Evolutionary conservation across 2,329 filamentous ascomycete genomes (phyloP).

Genomic region (Xylariaceae sp.): DNA sequence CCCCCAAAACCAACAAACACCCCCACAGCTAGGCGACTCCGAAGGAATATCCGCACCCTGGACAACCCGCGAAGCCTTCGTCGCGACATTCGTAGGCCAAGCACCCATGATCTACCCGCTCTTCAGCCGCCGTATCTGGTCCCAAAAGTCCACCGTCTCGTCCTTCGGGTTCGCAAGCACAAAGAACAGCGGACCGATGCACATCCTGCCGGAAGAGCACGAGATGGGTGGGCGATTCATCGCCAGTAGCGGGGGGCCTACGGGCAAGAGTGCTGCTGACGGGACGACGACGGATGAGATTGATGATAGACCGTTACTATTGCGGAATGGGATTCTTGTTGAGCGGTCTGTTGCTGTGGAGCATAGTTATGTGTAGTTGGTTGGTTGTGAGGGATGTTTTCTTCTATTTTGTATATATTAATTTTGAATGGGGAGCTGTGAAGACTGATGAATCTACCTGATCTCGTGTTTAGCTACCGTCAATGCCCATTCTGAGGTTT

Average conservation of each 20-base stretch:
- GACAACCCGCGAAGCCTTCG: constrained; percentile 2
- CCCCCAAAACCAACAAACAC: too few relatives aligned
- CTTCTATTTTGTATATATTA: too few relatives aligned
- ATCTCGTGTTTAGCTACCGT: too few relatives aligned
- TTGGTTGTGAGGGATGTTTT: too few relatives aligned
- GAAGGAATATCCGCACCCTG: not conserved
- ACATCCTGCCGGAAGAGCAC: not conserved
- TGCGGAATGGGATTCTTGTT: not conserved
- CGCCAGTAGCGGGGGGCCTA: not conserved
- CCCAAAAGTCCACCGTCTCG: not conserved
- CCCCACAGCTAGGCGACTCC: not conserved
- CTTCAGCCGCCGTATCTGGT: not conserved
- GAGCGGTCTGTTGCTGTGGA: not conserved
- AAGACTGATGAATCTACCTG: too few relatives aligned
- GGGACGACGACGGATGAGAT: not conserved
- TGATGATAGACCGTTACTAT: not conserved
- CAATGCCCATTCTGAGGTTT: too few relatives aligned
- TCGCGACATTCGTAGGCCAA: constrained; percentile 4
- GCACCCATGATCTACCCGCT: constrained; percentile 1
- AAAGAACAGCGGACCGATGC: not conserved
- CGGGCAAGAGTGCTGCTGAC: not conserved
- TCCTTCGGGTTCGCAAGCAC: not conserved
- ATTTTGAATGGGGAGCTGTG: too few relatives aligned
- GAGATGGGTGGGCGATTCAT: not conserved
- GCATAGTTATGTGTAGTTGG: not conserved